Evolutionary conservation across 345 rosid genomes (phyloP), one percentile per base, ranked within the genome.

Genomic region (Eucalyptus sp.): DNA sequence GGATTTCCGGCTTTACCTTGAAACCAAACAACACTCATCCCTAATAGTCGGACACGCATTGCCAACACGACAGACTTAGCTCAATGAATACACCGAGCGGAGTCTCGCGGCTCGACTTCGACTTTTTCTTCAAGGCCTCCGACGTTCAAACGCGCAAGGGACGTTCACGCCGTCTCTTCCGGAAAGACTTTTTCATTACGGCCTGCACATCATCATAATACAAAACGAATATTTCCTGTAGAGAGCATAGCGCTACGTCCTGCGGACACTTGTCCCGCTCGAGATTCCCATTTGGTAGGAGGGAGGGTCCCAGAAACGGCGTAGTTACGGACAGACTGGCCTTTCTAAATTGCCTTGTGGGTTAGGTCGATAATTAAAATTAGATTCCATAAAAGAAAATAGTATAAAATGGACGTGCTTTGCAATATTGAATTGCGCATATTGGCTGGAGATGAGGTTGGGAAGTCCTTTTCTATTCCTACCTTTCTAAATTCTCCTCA

Each of bases 381-480:
- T 37, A 48, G 76, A 54, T 46, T 49, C 29, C 31, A 62, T 5
- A 13, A 10, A 50, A 68, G 31, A 62, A 62, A 84, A 86, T 2
- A 7, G 8, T 52, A 52, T 52, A 20, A 20, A 52, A 52, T 86
- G 51, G 83, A 71, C 81, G 44, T 17, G 20, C 4, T 41, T 31
- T 91, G 92, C 91, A 92, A 90, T 94, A 88, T 91, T 92, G 90
- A 91, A 90, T 90, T 88, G 87, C 79, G 87, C 89, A 89, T 89
- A 88, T 92, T 86, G 62, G 96, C 95, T 92, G 96, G 94, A 92
- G 88, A 76, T 87, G 81, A 86, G 92, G 99, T 94, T 97, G 97
- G 96, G 93, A 94, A 94, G 97, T 96, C 97, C 29, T 89, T 97
- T 92, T 96, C 98, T 89, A 41, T 91, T 91, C 92, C 96, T 90